Evolutionary conservation across 106 monocot genomes (phyloP), one percentile per base, ranked within the genome.

Genomic region (Dendrobium chrysotoxum): DNA sequence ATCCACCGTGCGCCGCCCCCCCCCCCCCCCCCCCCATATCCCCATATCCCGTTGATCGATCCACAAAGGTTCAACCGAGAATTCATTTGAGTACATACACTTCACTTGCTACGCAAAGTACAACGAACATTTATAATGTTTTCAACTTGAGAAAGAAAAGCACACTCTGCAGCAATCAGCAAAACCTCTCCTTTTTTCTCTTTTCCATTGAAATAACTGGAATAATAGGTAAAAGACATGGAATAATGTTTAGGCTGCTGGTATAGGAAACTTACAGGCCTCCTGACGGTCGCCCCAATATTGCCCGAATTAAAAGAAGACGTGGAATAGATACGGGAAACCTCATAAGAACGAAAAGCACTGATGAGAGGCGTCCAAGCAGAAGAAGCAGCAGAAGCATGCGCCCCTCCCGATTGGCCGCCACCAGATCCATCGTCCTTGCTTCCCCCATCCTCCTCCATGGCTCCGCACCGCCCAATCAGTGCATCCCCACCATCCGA

Each of bases 201-300:
- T 28, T 17, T 50, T 26, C 12, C 12, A 4, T 70, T 70, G 15
- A 78, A 31, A 57, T 38, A 76, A 23, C 20, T 46, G 40, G 61
- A 28, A 57, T 30, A 73, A 45, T 10, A 71, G 61, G 57, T 8
- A 26, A 46, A 83, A 11, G 20, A 78, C 21, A 39, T 79, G 72
- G 28, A 40, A 71, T 15, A 26, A 75, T 16, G 18, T 61, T 21
- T 12, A 45, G 31, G 17, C 47, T 66, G 31, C 18, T 7, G 53
- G 70, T 46, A 45, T 6, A 71, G 28, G 40, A 81, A 54, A 83
- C 82, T 47, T 85, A 90, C 90, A 6, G 87, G 85, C 64, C 64
- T 90, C 78, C 70, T 84, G 28, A 75, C 83, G 80, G 81, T 30
- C 25, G 68, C 35, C 73, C 80, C 40, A 66, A 83, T 66, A 10